Base-by-base conservation (phyloP, 139 green algal genomes). In the Medakamo hakoo region DNA sequence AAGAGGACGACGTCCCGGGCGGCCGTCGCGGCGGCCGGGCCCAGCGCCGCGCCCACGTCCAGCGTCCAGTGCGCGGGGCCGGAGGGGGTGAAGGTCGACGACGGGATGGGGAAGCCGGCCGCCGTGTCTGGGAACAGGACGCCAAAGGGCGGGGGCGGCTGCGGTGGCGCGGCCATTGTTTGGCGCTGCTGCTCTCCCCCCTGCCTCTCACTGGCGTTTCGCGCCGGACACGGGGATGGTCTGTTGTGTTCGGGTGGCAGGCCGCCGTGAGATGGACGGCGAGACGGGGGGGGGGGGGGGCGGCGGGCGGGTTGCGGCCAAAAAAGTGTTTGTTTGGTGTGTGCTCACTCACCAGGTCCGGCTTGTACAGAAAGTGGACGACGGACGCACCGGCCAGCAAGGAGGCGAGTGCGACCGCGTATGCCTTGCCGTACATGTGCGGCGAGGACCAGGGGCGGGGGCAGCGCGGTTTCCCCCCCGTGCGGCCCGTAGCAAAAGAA, bases 281-380 rank as follows among this genome's bases (percentile, higher is more conserved):
- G 40, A 52, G 40, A 16, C 9, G 9, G 40, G 40, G 40, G 40
- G 9, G 40, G 16, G 40, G 40, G 16, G 9, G 16, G 40, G 40
- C 40, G 16, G 16, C 9, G 16, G 16, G 40, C 9, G 9, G 40
- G 40, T 52, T 52, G 16, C 9, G 16, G 16, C 40, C 9, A 52
- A 21, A 16, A 52, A 21, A 52, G 9, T 52, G 9, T 9, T 4
- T 24, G n/a, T 3, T 14, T 29, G 21, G 4, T 25, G 1, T 30
- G 19, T 63, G 2, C 21, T 25, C 28, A 26, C 65, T 57, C 48
- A 89, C 82, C 75, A 96, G 65, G 59, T 95, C 84, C 3, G 89
- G 89, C 55, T 85, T 82, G 64, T 84, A 86, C 24, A 92, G 73
- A 28, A 80, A 74, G 68, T 96, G 89, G 40, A 95, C 83, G 1